A percentile compares a stretch with the other conserved stretches of the same genome.
phyloP scores from a whole-genome alignment of 192 early-diverging fungal species.

The Linderina pennispora region DNA sequence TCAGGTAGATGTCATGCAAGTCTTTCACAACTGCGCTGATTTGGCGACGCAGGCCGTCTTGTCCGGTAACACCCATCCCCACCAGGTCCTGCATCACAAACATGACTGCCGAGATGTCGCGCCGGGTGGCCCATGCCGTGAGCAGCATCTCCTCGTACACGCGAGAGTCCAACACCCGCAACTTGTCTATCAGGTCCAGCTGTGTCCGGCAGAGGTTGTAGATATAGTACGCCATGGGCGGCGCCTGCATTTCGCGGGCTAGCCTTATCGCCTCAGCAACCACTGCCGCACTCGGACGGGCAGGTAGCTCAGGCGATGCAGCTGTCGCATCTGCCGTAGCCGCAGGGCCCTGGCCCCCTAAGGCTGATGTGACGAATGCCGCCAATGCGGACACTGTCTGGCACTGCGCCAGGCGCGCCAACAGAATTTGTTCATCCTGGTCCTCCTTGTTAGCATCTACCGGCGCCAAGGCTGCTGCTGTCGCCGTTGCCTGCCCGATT shows the following conservation, averaged over 20 bases:
- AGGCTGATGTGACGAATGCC: conserved; percentile 12
- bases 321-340: no score
- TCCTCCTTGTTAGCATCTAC: neutral
- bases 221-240: conserved; percentile 15
- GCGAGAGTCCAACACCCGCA: conserved; percentile 12
- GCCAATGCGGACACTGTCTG: conserved; percentile 13
- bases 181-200: conserved; percentile 15
- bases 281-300: conserved; percentile 21
- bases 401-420: conserved; percentile 18
- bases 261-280: conserved; percentile 22
- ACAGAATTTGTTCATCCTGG: conserved; percentile 20
- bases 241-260: conserved; percentile 19
- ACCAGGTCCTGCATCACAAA: conserved; percentile 23
- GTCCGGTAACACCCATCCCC: conserved; percentile 11
- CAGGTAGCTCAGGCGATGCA: no score
- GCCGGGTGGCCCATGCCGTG: conserved; percentile 16
- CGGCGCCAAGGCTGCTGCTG: neutral
- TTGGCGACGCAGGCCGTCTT: conserved; percentile 11
- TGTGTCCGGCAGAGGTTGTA: conserved; percentile 25
- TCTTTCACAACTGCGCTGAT: conserved; percentile 24
- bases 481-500: neutral
- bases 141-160: conserved; percentile 31
- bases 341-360: no score
- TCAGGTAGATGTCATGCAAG: conserved; percentile 14
- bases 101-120: conserved; percentile 18